A percentile compares a stretch with the other conserved stretches of the same genome.
phyloP scores from a whole-genome alignment of 2,329 filamentous ascomycete species.

The Aspergillaceae sp. region DNA sequence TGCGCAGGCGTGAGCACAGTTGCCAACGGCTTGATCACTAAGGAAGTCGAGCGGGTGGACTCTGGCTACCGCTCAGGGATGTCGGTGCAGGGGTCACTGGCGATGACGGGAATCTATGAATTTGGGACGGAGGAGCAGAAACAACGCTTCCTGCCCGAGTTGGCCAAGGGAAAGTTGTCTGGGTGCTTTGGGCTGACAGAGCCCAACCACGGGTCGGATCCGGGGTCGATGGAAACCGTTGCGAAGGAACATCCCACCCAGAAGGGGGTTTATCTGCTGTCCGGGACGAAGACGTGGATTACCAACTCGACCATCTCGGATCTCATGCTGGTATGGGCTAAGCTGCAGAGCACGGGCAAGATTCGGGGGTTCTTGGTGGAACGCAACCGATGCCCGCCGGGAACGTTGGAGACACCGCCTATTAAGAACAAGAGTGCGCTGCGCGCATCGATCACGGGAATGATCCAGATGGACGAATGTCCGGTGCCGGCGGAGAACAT shows the following conservation, averaged over 20 bases:
- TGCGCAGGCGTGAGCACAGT: conserved; percentile 84
- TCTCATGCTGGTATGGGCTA: conserved; percentile 83
- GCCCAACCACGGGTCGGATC: conserved; percentile 87
- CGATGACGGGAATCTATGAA: conserved; percentile 85
- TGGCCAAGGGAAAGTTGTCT: conserved; percentile 74
- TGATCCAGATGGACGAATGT: conserved; percentile 91
- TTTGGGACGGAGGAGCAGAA: conserved; percentile 83
- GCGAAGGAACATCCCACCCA: conserved; percentile 79
- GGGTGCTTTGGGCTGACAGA: conserved; percentile 87
- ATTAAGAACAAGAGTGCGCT: conserved; percentile 95
- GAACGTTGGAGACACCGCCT: conserved; percentile 80
- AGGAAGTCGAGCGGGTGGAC: conserved; percentile 83
- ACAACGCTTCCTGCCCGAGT: conserved; percentile 67
- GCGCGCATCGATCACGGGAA: conserved; percentile 86
- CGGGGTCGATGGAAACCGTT: conserved; percentile 79
- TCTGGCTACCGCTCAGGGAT: conserved; percentile 87
- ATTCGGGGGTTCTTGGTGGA: conserved; percentile 91
- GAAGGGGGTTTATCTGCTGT: conserved; percentile 70
- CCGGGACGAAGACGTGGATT: conserved; percentile 88
- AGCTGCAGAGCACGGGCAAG: conserved; percentile 81
- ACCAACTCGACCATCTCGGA: conserved; percentile 89
- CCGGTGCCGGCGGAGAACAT: conserved; percentile 87
- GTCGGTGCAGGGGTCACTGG: conserved; percentile 87
- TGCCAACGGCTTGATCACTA: conserved; percentile 79
- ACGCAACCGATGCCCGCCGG: conserved; percentile 71